phyloP scores from a whole-genome alignment of 805 yeast genomes.

The Suhomyces vadensis region DNA sequence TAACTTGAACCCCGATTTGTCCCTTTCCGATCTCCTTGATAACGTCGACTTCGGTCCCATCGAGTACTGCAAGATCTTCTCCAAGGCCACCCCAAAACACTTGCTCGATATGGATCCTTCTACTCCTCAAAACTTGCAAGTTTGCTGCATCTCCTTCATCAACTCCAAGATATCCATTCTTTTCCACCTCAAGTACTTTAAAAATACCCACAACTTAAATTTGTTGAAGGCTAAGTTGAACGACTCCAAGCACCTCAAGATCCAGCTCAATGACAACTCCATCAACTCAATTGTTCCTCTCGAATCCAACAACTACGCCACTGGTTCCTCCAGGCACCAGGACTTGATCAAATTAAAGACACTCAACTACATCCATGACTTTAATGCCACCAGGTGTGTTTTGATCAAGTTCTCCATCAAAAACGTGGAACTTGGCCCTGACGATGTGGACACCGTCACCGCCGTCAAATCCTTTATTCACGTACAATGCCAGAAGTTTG shows the following conservation, averaged over 20 bases:
- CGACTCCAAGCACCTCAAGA: constrained; percentile 29
- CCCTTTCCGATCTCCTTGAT: constrained; percentile 40
- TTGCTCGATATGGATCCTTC: constrained; percentile 11
- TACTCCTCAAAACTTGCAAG: constrained; percentile 20
- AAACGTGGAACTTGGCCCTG: constrained; percentile 3
- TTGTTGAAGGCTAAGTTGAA: constrained; percentile 24
- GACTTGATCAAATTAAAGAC: constrained; percentile 43
- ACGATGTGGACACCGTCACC: constrained; percentile 13
- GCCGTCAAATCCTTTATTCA: constrained; percentile 20
- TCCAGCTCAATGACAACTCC: constrained; percentile 28
- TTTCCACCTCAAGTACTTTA: constrained; percentile 34
- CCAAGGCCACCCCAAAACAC: constrained; percentile 27
- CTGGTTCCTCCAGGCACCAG: constrained; percentile 16
- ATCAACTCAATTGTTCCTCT: neutral
- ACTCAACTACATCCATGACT: constrained; percentile 41
- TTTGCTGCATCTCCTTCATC: constrained; percentile 39
- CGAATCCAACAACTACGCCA: neutral
- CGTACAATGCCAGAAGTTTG: constrained; percentile 38
- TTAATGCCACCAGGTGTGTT: constrained; percentile 39
- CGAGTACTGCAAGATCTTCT: constrained; percentile 53
- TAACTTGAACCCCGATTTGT: constrained; percentile 26
- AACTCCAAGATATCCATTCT: constrained; percentile 34
- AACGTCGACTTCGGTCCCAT: constrained; percentile 59
- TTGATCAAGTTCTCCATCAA: constrained; percentile 15
- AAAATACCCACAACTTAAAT: constrained; percentile 25